Evolutionary conservation across 2,329 filamentous ascomycete genomes (phyloP), one percentile per base, ranked within the genome.

Genomic region (Phialocephala sp.): DNA sequence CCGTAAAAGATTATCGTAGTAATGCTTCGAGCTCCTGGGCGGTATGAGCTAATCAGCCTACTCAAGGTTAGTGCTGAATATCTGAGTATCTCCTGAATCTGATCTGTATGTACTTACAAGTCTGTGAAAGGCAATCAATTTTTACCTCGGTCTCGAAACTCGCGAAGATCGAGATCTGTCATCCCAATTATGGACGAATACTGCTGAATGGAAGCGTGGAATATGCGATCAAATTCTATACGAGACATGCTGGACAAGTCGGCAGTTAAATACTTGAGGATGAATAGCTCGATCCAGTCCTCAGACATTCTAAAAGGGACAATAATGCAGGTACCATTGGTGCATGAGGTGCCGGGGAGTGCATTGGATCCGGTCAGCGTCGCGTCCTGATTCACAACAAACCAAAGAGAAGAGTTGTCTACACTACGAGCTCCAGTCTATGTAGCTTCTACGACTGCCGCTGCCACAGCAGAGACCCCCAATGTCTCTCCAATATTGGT

Each of bases 1-100:
- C n/a, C n/a, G n/a, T n/a, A n/a, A n/a, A n/a, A n/a, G n/a, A n/a
- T n/a, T n/a, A 12, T 73, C 45, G 56, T 74, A 76, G 59, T 76
- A 78, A 6, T 68, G 57, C 73, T 77, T 35, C 6, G 63, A 63
- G 8, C 66, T 64, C n/a, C 9, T 59, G 6, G 59, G 35, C 20
- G 66, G 57, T n/a, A 68, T 70, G 8, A 69, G 39, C 27, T 39
- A 36, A 47, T 70, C 66, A 22, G 55, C 45, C 67, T 67, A 37
- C 24, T 50, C 14, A 57, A 8, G 41, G 6, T 60, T 52, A 47
- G 24, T 32, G 27, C 3, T 32, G 27, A 32, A 3, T 36, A 55
- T 32, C 14, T 8, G 8, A 20, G 20, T 32, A 2, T 9, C 3
- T 32, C 27, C 2, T 12, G 55, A 22, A 11, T 9, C 9, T 39